phyloP scores from a whole-genome alignment of 176 grass and related monocot genomes.

The Saccharum officinarum region DNA sequence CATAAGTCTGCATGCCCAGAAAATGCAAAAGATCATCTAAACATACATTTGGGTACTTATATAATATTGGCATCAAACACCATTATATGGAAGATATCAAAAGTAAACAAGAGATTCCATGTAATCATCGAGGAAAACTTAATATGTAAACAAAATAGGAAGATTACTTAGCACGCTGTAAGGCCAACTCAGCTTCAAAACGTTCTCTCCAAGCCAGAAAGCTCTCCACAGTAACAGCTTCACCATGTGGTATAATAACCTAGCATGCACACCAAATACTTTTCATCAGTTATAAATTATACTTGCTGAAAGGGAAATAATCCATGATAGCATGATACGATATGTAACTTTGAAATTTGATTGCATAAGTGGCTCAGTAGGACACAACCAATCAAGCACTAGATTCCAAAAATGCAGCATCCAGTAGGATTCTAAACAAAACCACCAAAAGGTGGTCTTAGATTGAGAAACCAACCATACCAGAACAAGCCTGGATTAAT shows the following conservation, averaged over 20 bases:
- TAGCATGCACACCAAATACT: constrained; percentile 35
- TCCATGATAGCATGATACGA: background rate
- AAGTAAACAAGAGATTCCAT: constrained; percentile 28
- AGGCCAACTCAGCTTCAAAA: constrained; percentile 94
- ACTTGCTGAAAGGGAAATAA: background rate
- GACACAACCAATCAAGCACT: constrained; percentile 5
- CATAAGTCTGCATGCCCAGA: constrained; percentile 72
- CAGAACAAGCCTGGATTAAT: background rate
- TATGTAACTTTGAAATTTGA: background rate
- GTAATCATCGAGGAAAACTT: constrained; percentile 10
- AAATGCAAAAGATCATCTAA: constrained; percentile 39
- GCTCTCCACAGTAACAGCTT: constrained; percentile 90
- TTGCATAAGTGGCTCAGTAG: background rate
- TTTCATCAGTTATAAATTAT: constrained; percentile 28
- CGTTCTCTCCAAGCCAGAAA: constrained; percentile 96
- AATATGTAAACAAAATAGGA: constrained; percentile 15
- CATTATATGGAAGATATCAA: background rate
- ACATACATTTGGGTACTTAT: background rate
- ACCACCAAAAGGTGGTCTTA: background rate
- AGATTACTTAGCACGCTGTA: constrained; percentile 94
- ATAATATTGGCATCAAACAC: constrained; percentile 10
- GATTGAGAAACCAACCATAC: background rate
- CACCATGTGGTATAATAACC: constrained; percentile 95
- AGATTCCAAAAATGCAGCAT: constrained; percentile 8
- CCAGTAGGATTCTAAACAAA: background rate